A percentile compares a stretch with the other conserved stretches of the same genome.
phyloP scores from a whole-genome alignment of 2,329 filamentous ascomycete species.

The Hymenoscyphus salicellus region DNA sequence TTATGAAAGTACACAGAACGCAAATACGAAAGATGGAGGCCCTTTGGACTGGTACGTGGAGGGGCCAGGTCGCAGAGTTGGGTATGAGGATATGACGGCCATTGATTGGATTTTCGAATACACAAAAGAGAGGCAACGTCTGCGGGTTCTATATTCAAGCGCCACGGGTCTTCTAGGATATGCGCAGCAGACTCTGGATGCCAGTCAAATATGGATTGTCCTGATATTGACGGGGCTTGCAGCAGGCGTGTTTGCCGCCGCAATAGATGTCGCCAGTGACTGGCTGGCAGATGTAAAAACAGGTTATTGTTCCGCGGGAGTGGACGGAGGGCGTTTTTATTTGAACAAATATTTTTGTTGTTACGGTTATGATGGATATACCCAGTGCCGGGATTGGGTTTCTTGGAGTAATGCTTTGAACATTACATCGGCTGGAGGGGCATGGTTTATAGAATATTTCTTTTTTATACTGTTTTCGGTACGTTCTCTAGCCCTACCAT shows the following conservation, averaged over 20 bases:
- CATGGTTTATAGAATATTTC: conserved; percentile 81
- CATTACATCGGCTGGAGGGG: conserved; percentile 61
- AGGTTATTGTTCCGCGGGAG: conserved; percentile 75
- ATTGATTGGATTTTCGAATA: conserved; percentile 99
- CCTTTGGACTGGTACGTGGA: conserved; percentile 83
- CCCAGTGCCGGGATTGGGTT: conserved; percentile 82
- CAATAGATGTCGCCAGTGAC: conserved; percentile 84
- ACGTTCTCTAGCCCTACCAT: conserved; percentile 34
- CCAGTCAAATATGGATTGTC: conserved; percentile 88
- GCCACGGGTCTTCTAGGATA: conserved; percentile 71
- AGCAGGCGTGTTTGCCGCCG: conserved; percentile 79
- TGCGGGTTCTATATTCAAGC: conserved; percentile 71
- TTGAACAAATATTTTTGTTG: conserved; percentile 91
- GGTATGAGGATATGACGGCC: conserved; percentile 92
- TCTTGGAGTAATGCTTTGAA: conserved; percentile 77
- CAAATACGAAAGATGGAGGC: conserved; percentile 44
- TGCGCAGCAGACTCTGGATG: conserved; percentile 70
- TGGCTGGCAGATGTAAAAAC: conserved; percentile 93
- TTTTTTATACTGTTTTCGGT: conserved; percentile 86
- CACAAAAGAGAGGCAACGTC: conserved; percentile 86
- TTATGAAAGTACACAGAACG: conserved; percentile 17
- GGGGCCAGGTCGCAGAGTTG: conserved; percentile 82
- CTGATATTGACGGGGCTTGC: conserved; percentile 81
- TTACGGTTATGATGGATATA: conserved; percentile 79
- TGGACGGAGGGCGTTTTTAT: conserved; percentile 83